A percentile compares a stretch with the other conserved stretches of the same genome.
Evolutionary conservation across 2,329 filamentous ascomycete species (phyloP).

Genomic region (Aspergillus fijiensis): DNA sequence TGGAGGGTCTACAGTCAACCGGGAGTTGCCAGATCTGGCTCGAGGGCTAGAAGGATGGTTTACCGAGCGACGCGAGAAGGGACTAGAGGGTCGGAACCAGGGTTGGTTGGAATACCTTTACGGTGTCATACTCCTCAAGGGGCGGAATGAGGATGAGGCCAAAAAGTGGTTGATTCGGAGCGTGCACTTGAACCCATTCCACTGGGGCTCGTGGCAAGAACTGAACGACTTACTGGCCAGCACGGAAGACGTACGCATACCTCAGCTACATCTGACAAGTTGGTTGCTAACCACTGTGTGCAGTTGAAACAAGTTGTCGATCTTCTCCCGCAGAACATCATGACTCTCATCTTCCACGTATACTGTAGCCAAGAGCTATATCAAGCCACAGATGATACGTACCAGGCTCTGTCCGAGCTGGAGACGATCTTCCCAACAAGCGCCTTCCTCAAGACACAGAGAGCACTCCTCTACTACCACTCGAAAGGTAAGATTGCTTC

Average conservation of each 20-base stretch:
- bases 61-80: slow-evolving; percentile 60
- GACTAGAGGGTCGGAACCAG: slow-evolving; percentile 64
- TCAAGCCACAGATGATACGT: slow-evolving; percentile 73
- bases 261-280: not conserved
- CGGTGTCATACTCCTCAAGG: slow-evolving; percentile 83
- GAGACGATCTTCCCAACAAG: slow-evolving; percentile 82
- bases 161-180: slow-evolving; percentile 84
- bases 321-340: slow-evolving; percentile 81
- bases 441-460: slow-evolving; percentile 86
- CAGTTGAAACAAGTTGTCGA: slow-evolving; percentile 70
- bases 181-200: slow-evolving; percentile 86
- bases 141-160: slow-evolving; percentile 83
- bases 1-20: slow-evolving; percentile 78
- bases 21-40: slow-evolving; percentile 74
- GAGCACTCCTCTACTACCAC: slow-evolving; percentile 85
- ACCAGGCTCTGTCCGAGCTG: slow-evolving; percentile 73
- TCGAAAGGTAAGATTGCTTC: slow-evolving; percentile 58
- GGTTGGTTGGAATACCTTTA: slow-evolving; percentile 89
- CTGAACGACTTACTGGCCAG: slow-evolving; percentile 76
- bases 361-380: slow-evolving; percentile 90
- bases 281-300: slow-evolving; percentile 18
- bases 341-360: slow-evolving; percentile 91
- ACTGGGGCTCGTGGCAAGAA: slow-evolving; percentile 97
- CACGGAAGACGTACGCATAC: slow-evolving; percentile 70
- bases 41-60: slow-evolving; percentile 81